Conservation (phyloP, 2,329 filamentous ascomycete genomes). For the Leptodontidium sp. region DNA sequence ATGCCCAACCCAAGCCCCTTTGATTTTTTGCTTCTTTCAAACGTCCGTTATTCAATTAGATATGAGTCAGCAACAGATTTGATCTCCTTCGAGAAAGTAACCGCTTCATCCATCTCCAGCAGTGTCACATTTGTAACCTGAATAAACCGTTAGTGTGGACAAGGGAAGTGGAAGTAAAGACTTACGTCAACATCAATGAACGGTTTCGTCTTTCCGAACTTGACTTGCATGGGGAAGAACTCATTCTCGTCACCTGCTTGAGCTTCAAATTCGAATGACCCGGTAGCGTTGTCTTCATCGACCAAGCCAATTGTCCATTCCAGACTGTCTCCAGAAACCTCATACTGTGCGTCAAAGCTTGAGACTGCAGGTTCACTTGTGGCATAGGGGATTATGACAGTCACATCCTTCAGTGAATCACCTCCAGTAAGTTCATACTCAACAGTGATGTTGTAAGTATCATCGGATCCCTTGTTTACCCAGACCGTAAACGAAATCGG, state of each 20-base stretch:
- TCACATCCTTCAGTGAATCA: slow-evolving; percentile 82
- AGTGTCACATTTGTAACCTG: slow-evolving; percentile 75
- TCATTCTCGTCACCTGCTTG: slow-evolving; percentile 87
- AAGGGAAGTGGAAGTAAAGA: slow-evolving; percentile 38
- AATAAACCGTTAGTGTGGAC: slow-evolving; percentile 11
- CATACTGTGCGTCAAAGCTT: slow-evolving; percentile 93
- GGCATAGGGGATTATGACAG: slow-evolving; percentile 86
- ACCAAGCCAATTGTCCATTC: slow-evolving; percentile 94
- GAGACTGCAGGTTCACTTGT: slow-evolving; percentile 87
- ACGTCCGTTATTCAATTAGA: slow-evolving; percentile 67
- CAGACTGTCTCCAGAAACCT: slow-evolving; percentile 89
- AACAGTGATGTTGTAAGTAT: slow-evolving; percentile 88
- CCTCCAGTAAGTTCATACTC: slow-evolving; percentile 93
- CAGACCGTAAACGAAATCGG: slow-evolving; percentile 98
- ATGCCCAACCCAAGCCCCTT: slow-evolving; percentile 35
- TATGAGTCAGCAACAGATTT: slow-evolving; percentile 81
- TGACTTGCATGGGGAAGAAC: slow-evolving; percentile 97
- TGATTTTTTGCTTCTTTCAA: slow-evolving; percentile 38
- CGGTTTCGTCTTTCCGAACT: slow-evolving; percentile 85
- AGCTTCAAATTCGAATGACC: slow-evolving; percentile 95
- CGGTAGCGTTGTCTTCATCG: slow-evolving; percentile 81
- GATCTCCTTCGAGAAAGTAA: slow-evolving; percentile 84
- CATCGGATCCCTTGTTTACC: slow-evolving; percentile 86
- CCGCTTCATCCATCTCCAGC: slow-evolving; percentile 78
- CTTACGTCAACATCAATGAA: slow-evolving; percentile 95